Evolutionary conservation across 169 alveolate species (phyloP).

Genomic region (Miamiensis avidus): DNA sequence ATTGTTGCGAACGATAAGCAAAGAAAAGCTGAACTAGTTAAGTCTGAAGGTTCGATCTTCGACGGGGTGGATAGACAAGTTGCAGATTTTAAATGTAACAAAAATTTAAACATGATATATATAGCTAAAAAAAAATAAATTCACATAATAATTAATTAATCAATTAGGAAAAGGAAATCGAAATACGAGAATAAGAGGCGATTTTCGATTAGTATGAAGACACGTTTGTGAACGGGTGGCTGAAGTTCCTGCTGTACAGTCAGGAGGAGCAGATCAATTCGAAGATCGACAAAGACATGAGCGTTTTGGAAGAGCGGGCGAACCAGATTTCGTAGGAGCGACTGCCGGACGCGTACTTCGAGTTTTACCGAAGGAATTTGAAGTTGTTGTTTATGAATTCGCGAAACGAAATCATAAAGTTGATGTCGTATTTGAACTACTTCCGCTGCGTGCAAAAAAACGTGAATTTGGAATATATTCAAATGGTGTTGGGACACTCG

Average conservation of each 20-base stretch:
- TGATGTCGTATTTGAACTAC: slow-evolving; percentile 7
- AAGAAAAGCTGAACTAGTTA: too few species aligned
- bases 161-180: background rate
- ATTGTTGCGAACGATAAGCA: background rate
- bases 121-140: too few species aligned
- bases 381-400: slow-evolving; percentile 14
- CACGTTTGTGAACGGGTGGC: slow-evolving; percentile 16
- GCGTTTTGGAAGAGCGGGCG: slow-evolving; percentile 5
- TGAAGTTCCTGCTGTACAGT: slow-evolving; percentile 3
- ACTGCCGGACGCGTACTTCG: slow-evolving; percentile 2
- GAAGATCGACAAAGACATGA: slow-evolving; percentile 12
- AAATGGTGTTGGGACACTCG: background rate
- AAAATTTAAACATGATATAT: too few species aligned
- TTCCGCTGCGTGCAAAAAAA: slow-evolving; percentile 15
- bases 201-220: slow-evolving; percentile 18
- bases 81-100: background rate
- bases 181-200: slow-evolving; percentile 10
- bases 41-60: background rate
- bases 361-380: slow-evolving; percentile 15
- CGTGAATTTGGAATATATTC: slow-evolving; percentile 3
- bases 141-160: too few species aligned
- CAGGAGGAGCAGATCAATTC: background rate
- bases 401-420: slow-evolving; percentile 5
- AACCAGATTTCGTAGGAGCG: background rate
- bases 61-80: background rate